Base-by-base conservation (phyloP, 805 yeast genomes). In the Ascoidea rubescens region DNA sequence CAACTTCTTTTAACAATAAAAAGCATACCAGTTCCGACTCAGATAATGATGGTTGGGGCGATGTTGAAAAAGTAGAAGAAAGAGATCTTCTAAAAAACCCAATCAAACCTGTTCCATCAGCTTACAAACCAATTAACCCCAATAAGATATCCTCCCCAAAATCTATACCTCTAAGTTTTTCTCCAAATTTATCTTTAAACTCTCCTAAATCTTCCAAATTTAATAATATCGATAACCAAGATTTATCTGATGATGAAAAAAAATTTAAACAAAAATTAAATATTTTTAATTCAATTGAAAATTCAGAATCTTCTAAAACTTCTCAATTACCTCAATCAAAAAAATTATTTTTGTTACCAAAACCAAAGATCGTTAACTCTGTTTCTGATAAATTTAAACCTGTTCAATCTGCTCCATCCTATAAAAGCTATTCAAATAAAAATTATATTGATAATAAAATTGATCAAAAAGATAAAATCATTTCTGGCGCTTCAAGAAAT, bases 41-140 rank as follows among this genome's bases (percentile, higher is more conserved):
- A 12, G 64, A 62, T 14, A 73, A 71, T 14, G 75, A 71, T 50
- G 74, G 67, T 33, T 70, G 75, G 73, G 67, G 67, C 55, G 73
- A 71, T 55, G 77, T 77, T n/a, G 57, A 57, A 31, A 74, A 70
- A 54, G 59, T 72, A 21, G 61, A 70, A 53, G 75, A 71, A 54
- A 72, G 82, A 47, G 74, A 75, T 55, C 70, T 80, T 50, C 64
- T 74, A 54, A 62, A 71, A 56, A 71, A 77, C 48, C 77, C 75
- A 45, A 55, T 71, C 51, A 64, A 69, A 54, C 66, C 71, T 49
- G 69, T 64, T 50, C 69, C 67, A 57, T 68, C 82, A 5, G 63
- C 80, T 17, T 80, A 78, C 67, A 74, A 77, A 61, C 86, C 86
- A 50, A 70, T 79, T 50, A 86, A 44, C 53, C 56, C 52, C 52